Evolutionary conservation across 306 rosid genomes (phyloP), one percentile per base, ranked within the genome.

Genomic region (Dryas octopetala): DNA sequence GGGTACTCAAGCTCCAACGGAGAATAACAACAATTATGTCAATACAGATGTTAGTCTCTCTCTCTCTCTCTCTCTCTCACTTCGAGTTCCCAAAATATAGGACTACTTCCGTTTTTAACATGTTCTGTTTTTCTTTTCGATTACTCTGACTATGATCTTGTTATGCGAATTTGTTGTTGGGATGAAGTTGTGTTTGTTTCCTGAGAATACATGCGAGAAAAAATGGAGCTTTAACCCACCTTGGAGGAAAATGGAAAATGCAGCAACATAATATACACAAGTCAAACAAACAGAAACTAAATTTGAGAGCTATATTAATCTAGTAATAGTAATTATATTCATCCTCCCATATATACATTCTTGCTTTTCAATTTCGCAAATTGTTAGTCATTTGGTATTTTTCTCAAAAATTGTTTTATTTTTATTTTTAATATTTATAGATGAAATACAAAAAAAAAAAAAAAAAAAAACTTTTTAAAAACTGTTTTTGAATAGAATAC

Each of bases 1-100:
- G 89, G 86, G 79, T 70, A 85, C 85, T 83, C 86, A 81, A 65
- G 82, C 60, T 74, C 83, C 74, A 2, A 46, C 45, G 5, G 63
- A 40, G 38, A 32, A 32, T 12, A 52, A 61, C 46, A 40, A 41
- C 12, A 46, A 32, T 6, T 61, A 76, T 32, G 40, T 3, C 16
- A 9, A 9, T 9, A 3, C 62, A 45, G 54, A 82, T 11, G 88
- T 85, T 57, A 68, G 84, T 79, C 51, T 64, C 71, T 80, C 28
- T 74, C 68, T 59, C 75, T 65, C 73, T 50, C 79, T 38, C 40
- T 63, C 38, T 71, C 57, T 46, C 72, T 49, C 53, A 59, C 66
- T 61, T 57, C 62, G 41, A 58, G 63, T 11, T 59, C 63, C 41
- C 2, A 59, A 59, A 26, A 59, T 59, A 40, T 54, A 3, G 60